These are phyloP conservation scores for Fomitopsis pinicola DNA, from an alignment of 1,284 basidiomycete genomes.

Conservation along the genomic window DNA sequence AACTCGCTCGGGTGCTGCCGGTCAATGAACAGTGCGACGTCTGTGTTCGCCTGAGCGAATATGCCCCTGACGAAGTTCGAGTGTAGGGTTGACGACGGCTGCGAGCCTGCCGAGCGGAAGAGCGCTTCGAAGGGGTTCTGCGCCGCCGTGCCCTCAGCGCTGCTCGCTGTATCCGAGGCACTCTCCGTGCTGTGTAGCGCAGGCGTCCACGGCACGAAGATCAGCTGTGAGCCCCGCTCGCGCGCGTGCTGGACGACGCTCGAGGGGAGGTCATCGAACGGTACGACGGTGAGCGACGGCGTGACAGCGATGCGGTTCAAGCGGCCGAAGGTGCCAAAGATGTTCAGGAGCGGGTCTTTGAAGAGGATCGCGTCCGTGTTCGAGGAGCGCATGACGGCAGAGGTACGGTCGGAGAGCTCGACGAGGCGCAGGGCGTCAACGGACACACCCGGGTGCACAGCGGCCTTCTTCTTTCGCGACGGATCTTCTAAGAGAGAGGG, in stretches of 20 bases:
- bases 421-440: slow-evolving; percentile 55
- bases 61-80: slow-evolving; percentile 59
- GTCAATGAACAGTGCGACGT: slow-evolving; percentile 71
- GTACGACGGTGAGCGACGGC: slow-evolving; percentile 53
- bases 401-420: slow-evolving; percentile 68
- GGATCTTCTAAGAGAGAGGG: slow-evolving; percentile 14
- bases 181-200: slow-evolving; percentile 24
- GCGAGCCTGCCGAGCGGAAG: slow-evolving; percentile 40
- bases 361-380: slow-evolving; percentile 49
- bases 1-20: slow-evolving; percentile 38
- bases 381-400: slow-evolving; percentile 64
- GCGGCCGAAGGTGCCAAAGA: slow-evolving; percentile 59
- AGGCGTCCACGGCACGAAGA: slow-evolving; percentile 64
- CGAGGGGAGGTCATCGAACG: slow-evolving; percentile 48
- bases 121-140: slow-evolving; percentile 57
- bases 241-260: slow-evolving; percentile 51
- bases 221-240: slow-evolving; percentile 45
- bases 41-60: slow-evolving; percentile 45
- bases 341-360: slow-evolving; percentile 57
- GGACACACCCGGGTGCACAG: slow-evolving; percentile 13
- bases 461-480: slow-evolving; percentile 1
- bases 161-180: slow-evolving; percentile 7
- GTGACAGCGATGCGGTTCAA: slow-evolving; percentile 51
- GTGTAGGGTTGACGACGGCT: slow-evolving; percentile 35
- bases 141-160: slow-evolving; percentile 11